A percentile compares a stretch with the other conserved stretches of the same genome.
These are phyloP conservation scores for Cornus controversa DNA, from an alignment of 148 eudicot species.

Conservation along the genomic window DNA sequence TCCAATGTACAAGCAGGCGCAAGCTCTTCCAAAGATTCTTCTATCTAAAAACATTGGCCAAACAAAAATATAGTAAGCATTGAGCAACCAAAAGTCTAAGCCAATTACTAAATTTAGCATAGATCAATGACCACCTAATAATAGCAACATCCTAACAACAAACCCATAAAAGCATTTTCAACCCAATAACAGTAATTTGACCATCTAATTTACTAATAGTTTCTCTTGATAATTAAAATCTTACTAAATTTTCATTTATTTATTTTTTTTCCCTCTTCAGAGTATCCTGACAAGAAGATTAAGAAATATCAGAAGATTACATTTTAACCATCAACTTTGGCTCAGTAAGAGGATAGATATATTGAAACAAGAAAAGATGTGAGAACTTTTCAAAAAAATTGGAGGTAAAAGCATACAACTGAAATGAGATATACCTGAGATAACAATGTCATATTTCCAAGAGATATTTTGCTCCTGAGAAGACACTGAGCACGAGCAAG, in stretches of 20 bases:
- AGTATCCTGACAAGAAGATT: not conserved
- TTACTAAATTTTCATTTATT: not conserved
- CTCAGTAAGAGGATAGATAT: not conserved
- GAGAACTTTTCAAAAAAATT: not conserved
- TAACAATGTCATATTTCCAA: conserved; percentile 65
- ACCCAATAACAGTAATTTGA: not conserved
- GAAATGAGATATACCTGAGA: conserved; percentile 60
- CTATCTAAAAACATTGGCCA: conserved; percentile 54
- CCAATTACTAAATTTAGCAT: not conserved
- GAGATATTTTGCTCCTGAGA: conserved; percentile 74
- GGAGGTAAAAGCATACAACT: not conserved
- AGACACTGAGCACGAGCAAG: conserved; percentile 97
- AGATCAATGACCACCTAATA: conserved; percentile 3
- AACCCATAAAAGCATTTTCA: not conserved
- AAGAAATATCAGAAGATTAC: not conserved
- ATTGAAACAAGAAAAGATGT: not conserved
- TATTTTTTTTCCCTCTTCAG: not conserved
- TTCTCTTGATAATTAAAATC: not conserved
- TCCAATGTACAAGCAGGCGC: conserved; percentile 97
- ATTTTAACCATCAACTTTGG: not conserved
- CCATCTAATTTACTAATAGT: conserved; percentile 3
- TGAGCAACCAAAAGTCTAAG: conserved; percentile 3
- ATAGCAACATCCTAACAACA: conserved; percentile 10
- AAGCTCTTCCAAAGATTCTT: conserved; percentile 89
- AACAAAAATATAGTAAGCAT: conserved; percentile 9